These are phyloP conservation scores for Macadamia tetraphylla DNA, from an alignment of 164 flowering plant genomes.

Conservation along the genomic window DNA sequence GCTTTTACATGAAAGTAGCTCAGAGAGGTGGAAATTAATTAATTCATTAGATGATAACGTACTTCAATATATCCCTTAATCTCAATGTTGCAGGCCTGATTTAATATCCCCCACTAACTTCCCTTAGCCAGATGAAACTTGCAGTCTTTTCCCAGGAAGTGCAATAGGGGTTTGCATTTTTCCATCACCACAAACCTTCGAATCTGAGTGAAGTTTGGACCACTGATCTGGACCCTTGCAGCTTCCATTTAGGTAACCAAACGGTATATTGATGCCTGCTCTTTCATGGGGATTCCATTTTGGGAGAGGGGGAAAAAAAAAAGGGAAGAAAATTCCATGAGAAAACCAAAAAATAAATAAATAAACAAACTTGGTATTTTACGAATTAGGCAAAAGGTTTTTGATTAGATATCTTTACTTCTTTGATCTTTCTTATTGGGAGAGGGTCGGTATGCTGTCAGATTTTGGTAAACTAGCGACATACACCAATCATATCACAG, in stretches of 20 bases:
- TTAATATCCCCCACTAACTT: constrained; percentile 35
- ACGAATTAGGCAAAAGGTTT: neutral
- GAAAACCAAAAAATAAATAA: constrained; percentile 1
- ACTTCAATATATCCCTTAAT: constrained; percentile 66
- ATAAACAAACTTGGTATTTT: too few species aligned
- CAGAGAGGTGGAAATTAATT: neutral
- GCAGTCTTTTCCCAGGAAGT: constrained; percentile 28
- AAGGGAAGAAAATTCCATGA: neutral
- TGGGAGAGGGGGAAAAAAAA: neutral
- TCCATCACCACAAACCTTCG: constrained; percentile 52
- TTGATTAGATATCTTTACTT: too few species aligned
- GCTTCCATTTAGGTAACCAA: constrained; percentile 33
- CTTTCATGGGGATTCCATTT: constrained; percentile 16
- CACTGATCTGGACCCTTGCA: constrained; percentile 57
- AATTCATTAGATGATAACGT: constrained; percentile 4
- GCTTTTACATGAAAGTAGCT: neutral
- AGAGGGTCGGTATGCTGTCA: too few species aligned
- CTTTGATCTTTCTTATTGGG: too few species aligned
- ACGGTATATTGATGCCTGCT: constrained; percentile 44
- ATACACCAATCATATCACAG: too few species aligned
- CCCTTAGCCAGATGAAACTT: constrained; percentile 28
- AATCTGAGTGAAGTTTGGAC: constrained; percentile 43
- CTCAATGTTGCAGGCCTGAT: constrained; percentile 38
- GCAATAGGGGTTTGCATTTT: constrained; percentile 72
- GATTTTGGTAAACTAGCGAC: too few species aligned